These are phyloP conservation scores for Sarocladium oryzae DNA, from an alignment of 2,329 filamentous ascomycete genomes.

Conservation along the genomic window DNA sequence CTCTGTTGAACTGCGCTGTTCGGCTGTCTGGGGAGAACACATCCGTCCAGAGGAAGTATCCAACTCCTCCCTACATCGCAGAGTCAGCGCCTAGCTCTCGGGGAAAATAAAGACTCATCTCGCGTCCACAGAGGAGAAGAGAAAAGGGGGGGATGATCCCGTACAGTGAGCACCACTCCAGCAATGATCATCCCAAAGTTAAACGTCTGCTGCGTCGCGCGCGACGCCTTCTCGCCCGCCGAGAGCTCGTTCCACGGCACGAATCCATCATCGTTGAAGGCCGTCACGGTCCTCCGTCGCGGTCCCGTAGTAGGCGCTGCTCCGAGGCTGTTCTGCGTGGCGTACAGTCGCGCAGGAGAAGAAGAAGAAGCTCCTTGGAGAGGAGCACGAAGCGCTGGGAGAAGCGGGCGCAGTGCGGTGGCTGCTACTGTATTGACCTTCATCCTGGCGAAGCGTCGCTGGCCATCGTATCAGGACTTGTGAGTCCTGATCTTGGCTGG, in stretches of 20 bases:
- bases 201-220: conserved; percentile 84
- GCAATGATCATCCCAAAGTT: conserved; percentile 74
- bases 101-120: background rate
- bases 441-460: conserved; percentile 34
- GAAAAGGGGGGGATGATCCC: conserved; percentile 16
- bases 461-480: conserved; percentile 27
- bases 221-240: conserved; percentile 67
- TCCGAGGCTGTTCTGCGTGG: conserved; percentile 47
- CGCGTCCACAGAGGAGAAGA: background rate
- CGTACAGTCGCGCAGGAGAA: conserved; percentile 43
- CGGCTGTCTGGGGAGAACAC: conserved; percentile 82
- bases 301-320: conserved; percentile 31
- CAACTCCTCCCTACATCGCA: conserved; percentile 58
- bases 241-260: conserved; percentile 78
- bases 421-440: conserved; percentile 34
- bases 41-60: conserved; percentile 71
- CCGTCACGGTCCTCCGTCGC: conserved; percentile 65
- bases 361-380: no score
- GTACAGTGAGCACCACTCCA: conserved; percentile 70
- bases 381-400: conserved; percentile 20
- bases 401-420: conserved; percentile 27
- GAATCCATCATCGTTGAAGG: conserved; percentile 78
- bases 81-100: background rate
- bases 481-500: conserved; percentile 12
- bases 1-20: conserved; percentile 81